A percentile compares a stretch with the other conserved stretches of the same genome.
Evolutionary conservation across 2,329 filamentous ascomycete species (phyloP).

Genomic region (Colletotrichum neosansevieriae): DNA sequence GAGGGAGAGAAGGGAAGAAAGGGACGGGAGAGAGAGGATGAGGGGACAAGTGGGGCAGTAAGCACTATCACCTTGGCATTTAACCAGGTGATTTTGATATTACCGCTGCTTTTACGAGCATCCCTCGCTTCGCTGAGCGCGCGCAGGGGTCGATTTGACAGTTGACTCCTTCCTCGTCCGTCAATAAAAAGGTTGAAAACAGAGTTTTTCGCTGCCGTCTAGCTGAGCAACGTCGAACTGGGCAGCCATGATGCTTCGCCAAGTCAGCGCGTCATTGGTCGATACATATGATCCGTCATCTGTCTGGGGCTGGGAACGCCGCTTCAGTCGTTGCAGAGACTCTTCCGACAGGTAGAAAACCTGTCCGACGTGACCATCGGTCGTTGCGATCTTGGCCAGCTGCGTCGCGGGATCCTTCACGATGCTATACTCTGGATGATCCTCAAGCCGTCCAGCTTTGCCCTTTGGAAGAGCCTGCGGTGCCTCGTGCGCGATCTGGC

Average conservation of each 20-base stretch:
- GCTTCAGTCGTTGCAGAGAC: constrained; percentile 40
- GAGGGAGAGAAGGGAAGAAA: too few relatives aligned
- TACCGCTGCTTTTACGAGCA: too few relatives aligned
- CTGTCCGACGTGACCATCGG: constrained; percentile 48
- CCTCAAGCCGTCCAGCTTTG: constrained; percentile 43
- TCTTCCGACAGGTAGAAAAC: constrained; percentile 41
- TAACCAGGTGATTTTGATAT: too few relatives aligned
- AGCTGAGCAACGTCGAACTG: constrained; percentile 4
- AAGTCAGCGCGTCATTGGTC: constrained; percentile 42
- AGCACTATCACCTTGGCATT: too few relatives aligned
- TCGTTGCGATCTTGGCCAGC: constrained; percentile 49
- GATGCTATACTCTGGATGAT: constrained; percentile 50
- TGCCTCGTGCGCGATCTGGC: constrained; percentile 42
- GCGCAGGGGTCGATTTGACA: neutral
- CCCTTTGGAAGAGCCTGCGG: constrained; percentile 43
- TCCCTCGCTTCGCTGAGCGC: too few relatives aligned
- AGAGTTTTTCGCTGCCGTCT: neutral
- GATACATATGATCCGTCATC: constrained; percentile 46
- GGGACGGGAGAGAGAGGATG: too few relatives aligned
- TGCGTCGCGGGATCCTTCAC: constrained; percentile 46
- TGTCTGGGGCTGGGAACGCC: constrained; percentile 45
- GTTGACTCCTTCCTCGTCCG: neutral
- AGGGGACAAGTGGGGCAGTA: too few relatives aligned
- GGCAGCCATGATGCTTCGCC: constrained; percentile 38
- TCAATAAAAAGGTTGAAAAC: neutral